A percentile compares a stretch with the other conserved stretches of the same genome.
phyloP scores from a whole-genome alignment of 805 yeast genomes.

The Cyberlindnera samutprakarnensis region DNA sequence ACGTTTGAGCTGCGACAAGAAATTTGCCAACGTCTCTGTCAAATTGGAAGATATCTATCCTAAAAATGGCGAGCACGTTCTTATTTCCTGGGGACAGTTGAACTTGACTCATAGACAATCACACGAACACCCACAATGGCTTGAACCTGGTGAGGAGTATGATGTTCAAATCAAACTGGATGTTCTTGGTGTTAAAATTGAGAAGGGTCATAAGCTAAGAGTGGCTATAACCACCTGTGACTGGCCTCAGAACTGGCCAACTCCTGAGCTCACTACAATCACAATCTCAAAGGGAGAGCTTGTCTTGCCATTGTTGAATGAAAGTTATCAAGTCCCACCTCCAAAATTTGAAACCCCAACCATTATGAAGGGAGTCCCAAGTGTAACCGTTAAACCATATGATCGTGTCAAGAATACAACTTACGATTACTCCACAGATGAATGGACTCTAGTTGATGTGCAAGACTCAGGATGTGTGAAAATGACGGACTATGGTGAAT shows the following conservation, averaged over 20 bases:
- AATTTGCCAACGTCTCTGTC: conserved; percentile 32
- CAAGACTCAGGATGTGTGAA: conserved; percentile 28
- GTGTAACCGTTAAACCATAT: conserved; percentile 16
- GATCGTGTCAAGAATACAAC: conserved; percentile 17
- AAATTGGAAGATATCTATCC: conserved; percentile 35
- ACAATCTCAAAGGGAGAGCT: conserved; percentile 26
- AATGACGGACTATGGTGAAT: conserved; percentile 25
- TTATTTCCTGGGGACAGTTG: conserved; percentile 40
- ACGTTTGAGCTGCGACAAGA: conserved; percentile 28
- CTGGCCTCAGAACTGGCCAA: conserved; percentile 44
- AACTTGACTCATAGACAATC: conserved; percentile 35
- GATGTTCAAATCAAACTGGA: conserved; percentile 30
- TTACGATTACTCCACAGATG: conserved; percentile 16
- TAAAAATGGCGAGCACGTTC: conserved; percentile 21
- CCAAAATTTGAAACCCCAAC: conserved; percentile 27
- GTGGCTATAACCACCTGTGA: conserved; percentile 37
- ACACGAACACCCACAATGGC: conserved; percentile 32
- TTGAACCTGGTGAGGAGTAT: conserved; percentile 27
- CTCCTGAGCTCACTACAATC: conserved; percentile 32
- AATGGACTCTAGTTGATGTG: conserved; percentile 20
- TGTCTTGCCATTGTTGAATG: conserved; percentile 24
- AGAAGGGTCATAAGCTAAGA: conserved; percentile 31
- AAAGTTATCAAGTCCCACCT: conserved; percentile 6
- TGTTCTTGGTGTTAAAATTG: conserved; percentile 31
- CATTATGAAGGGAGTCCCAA: conserved; percentile 22